These are phyloP conservation scores for Alternaria sp. DNA, from an alignment of 2,329 filamentous ascomycete genomes.

Conservation along the genomic window DNA sequence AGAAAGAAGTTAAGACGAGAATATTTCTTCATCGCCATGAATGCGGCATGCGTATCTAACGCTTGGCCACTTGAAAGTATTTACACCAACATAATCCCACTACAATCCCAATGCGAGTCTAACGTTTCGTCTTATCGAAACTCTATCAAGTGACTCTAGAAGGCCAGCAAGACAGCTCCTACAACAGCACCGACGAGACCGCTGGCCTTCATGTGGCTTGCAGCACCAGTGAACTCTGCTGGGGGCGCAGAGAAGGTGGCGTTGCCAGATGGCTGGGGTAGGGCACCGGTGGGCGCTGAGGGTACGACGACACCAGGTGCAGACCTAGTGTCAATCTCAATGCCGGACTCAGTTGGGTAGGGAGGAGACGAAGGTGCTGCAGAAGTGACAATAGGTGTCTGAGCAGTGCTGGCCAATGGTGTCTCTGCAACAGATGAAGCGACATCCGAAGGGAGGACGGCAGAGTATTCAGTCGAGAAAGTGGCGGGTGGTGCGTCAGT, in stretches of 20 bases:
- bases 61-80: neutral
- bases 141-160: constrained; percentile 20
- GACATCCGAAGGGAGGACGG: constrained; percentile 22
- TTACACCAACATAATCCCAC: neutral
- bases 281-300: constrained; percentile 30
- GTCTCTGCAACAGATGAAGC: constrained; percentile 9
- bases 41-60: neutral
- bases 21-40: neutral
- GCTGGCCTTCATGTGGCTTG: constrained; percentile 32
- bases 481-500: constrained; percentile 21
- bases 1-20: neutral
- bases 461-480: constrained; percentile 23
- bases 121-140: neutral
- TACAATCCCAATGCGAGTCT: neutral
- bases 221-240: constrained; percentile 40
- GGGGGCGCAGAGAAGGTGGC: constrained; percentile 29
- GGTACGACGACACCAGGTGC: constrained; percentile 33
- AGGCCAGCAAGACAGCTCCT: constrained; percentile 36
- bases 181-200: constrained; percentile 32
- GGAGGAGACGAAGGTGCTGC: constrained; percentile 17
- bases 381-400: neutral
- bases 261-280: constrained; percentile 30
- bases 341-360: constrained; percentile 31
- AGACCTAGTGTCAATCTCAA: constrained; percentile 40
- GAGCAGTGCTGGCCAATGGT: neutral